phyloP scores from a whole-genome alignment of 257 asterid species.

The Nicotiana undulata region DNA sequence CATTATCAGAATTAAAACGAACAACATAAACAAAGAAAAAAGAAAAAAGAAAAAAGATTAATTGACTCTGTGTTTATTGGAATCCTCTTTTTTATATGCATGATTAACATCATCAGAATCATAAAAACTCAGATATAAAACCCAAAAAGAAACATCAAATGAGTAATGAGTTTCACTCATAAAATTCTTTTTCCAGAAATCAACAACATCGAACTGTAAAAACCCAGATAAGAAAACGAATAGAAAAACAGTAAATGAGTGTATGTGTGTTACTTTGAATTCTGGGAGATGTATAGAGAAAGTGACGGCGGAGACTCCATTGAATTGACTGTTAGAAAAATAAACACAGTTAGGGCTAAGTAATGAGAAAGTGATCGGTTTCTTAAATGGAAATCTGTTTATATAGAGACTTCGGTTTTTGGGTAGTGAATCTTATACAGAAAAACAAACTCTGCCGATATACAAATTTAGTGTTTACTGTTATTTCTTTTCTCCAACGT shows the following conservation, averaged over 20 bases:
- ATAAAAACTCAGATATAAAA: not conserved
- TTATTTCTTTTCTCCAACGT: not conserved
- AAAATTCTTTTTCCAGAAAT: not conserved
- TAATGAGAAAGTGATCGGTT: not conserved
- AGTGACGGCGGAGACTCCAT: slow-evolving; percentile 77
- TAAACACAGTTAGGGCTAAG: not conserved
- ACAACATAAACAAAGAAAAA: not conserved
- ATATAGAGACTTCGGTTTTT: not conserved
- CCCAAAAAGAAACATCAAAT: not conserved
- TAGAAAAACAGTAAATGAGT: not conserved
- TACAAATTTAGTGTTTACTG: slow-evolving; percentile 15
- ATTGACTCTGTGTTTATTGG: not conserved
- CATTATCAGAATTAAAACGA: slow-evolving; percentile 5
- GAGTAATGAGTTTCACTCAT: not conserved
- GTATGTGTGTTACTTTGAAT: slow-evolving; percentile 31
- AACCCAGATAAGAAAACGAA: not conserved
- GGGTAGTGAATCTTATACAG: not conserved
- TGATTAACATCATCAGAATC: slow-evolving; percentile 3
- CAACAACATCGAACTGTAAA: not conserved
- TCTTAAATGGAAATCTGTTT: not conserved
- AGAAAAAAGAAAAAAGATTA: not conserved
- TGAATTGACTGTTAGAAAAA: not conserved
- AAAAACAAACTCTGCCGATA: slow-evolving; percentile 23
- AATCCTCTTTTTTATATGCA: not conserved
- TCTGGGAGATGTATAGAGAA: slow-evolving; percentile 32